Base-by-base conservation (phyloP, 805 yeast species). In the Myxozyma lipomycoides region DNA sequence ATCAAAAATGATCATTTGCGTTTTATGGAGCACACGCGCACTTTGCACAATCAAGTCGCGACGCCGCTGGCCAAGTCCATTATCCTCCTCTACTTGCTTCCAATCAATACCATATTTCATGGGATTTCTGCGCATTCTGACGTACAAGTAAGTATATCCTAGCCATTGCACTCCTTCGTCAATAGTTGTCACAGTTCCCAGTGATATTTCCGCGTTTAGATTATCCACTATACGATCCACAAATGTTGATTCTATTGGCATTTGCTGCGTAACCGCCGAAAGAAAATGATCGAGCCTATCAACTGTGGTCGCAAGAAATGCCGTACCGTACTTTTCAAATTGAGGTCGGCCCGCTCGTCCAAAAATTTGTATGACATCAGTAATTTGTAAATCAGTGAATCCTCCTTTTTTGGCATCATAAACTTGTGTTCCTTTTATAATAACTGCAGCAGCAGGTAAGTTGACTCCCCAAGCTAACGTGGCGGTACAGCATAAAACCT, bases 321-420 rank as follows among this genome's bases (percentile, higher is more conserved):
- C 98, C 2, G 91, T 86, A 75, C 98, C 99, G 63, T 78, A 83
- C 49, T 79, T 79, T 60, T 91, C 96, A 68, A 81, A 93, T 61
- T 95, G 98, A 0, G 99, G 99, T 70, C 99, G 81, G 70, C 99
- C 99, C 24, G 98, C 98, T 73, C 99, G 85, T 61, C 99, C 99
- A 71, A 93, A 93, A 59, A 93, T 93, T 72, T 93, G 99, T 55
- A 95, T 85, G 36, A 93, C 96, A 70, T 93, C 99, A 0, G 96
- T 85, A 17, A 93, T 91, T 1, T 98, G 98, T 36, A 95, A 72
- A 64, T 93, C 98, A 1, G 84, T 79, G 63, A 82, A 87, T 0
- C 98, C 98, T 76, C 98, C 98, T 46, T 84, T 84, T 65, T 90
- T 87, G 0, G 98, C 77, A 65, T 93, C 95, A 64, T 93, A 93